Base-by-base conservation (phyloP, 2,329 filamentous ascomycete species). In the Rutstroemia sp. region DNA sequence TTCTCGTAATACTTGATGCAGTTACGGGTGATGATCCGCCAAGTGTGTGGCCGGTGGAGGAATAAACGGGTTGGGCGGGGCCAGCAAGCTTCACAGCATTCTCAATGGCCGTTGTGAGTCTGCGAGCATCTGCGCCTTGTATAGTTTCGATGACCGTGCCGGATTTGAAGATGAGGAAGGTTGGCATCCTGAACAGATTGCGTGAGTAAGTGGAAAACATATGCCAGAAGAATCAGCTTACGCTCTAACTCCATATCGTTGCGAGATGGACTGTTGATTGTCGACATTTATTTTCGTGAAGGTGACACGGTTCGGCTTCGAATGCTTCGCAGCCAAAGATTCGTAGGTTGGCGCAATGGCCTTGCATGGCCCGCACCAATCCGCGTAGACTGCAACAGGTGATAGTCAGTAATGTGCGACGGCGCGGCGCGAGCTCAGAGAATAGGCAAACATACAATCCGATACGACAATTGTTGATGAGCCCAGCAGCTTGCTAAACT, bases 251-350 rank as follows among this genome's bases (percentile, higher is more conserved):
- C 83, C 81, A 75, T 96, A 89, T 63, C 84, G 78, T 67, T 84
- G 79, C 12, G 91, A 83, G 61, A 97, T 85, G 57, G 87, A 82
- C 63, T 84, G 79, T 72, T 95, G 90, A 64, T 79, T 78, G 69
- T 96, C 92, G 68, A 92, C 89, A 76, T 97, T 87, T 76, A 97
- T 83, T 75, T 96, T 97, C 68, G 84, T 85, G 71, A 97, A 99
- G 48, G 89, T 88, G 67, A 97, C 87, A 69, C 84, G 85, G 68
- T 87, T 86, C 16, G 90, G 86, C 63, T 90, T 85, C 49, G 90
- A 85, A 68, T 94, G 83, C 70, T 92, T 87, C 58, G 80, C 78
- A 48, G 91, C 83, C 57, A 97, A 84, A 65, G 86, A 83, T 69
- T 96, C 89, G 72, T 95, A 97, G 57, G 88, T 82, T 19, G 92